Percentiles rank a stretch among this genome's conserved stretches.
Conservation (phyloP, 441 rosid genomes). For the Metrosideros polymorpha region DNA sequence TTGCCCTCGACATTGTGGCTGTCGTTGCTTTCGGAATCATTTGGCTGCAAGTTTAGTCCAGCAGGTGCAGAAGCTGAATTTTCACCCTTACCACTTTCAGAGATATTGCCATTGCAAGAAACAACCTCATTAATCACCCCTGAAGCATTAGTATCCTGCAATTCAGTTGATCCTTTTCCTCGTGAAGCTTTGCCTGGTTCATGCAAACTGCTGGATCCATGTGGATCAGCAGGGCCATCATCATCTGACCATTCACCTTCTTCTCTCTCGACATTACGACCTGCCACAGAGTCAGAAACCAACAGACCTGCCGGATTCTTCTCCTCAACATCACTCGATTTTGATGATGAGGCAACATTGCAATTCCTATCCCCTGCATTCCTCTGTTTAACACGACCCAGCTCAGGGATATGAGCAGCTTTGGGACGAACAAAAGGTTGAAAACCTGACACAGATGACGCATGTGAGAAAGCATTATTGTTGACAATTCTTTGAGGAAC, state of each 20-base stretch:
- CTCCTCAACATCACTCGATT: conserved; percentile 21
- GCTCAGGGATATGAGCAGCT: conserved; percentile 22
- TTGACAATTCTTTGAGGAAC: conserved; percentile 36
- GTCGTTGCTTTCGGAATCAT: conserved; percentile 31
- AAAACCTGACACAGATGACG: conserved; percentile 78
- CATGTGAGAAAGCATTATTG: conserved; percentile 63
- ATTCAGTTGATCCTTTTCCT: conserved; percentile 17
- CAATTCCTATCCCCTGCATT: conserved; percentile 19
- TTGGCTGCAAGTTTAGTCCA: conserved; percentile 25
- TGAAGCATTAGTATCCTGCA: conserved; percentile 17
- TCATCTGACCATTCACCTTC: conserved; percentile 96
- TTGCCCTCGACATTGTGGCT: conserved; percentile 33
- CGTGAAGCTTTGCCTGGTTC: conserved; percentile 28
- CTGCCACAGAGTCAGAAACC: conserved; percentile 25
- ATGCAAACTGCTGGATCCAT: conserved; percentile 13
- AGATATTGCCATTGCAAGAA: conserved; percentile 15
- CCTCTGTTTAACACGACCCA: conserved; percentile 21
- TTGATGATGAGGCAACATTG: conserved; percentile 23
- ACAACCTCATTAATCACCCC: conserved; percentile 11
- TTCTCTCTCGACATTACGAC: conserved; percentile 59
- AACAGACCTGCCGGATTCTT: conserved; percentile 17
- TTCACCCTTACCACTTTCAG: conserved; percentile 21
- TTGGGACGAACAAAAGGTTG: conserved; percentile 74
- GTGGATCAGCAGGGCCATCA: conserved; percentile 43
- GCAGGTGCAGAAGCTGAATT: conserved; percentile 13